phyloP scores from a whole-genome alignment of 179 eudicot genomes.

The Nepenthes alata region DNA sequence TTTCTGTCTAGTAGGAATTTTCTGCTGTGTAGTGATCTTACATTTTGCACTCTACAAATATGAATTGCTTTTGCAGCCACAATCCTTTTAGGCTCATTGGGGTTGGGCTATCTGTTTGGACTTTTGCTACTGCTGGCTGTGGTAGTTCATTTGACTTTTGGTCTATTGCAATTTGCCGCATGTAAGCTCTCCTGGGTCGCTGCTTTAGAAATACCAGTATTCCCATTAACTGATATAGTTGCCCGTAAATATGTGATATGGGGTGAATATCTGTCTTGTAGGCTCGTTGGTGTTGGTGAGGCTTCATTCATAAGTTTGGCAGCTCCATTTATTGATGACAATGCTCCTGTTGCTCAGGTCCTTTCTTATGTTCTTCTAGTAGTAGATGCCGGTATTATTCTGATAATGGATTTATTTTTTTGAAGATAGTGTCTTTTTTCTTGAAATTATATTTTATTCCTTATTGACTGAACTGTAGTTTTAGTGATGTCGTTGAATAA shows the following conservation, averaged over 20 bases:
- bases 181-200: conserved; percentile 34
- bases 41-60: neutral
- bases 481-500: no score
- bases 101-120: conserved; percentile 83
- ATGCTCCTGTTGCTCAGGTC: conserved; percentile 84
- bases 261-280: conserved; percentile 13
- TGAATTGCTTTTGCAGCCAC: conserved; percentile 32
- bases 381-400: neutral
- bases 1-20: neutral
- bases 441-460: no score
- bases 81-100: conserved; percentile 94
- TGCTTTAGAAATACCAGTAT: neutral
- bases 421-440: no score
- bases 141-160: conserved; percentile 65
- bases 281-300: conserved; percentile 97
- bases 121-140: conserved; percentile 74
- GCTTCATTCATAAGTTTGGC: conserved; percentile 94
- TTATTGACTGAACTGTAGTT: no score
- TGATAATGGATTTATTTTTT: no score
- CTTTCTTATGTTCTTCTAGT: neutral
- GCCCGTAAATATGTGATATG: neutral
- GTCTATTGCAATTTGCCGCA: conserved; percentile 69
- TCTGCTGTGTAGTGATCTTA: neutral
- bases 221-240: neutral
- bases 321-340: conserved; percentile 89